Conservation (phyloP, 345 rosid genomes). For the Bretschneidera sinensis region DNA sequence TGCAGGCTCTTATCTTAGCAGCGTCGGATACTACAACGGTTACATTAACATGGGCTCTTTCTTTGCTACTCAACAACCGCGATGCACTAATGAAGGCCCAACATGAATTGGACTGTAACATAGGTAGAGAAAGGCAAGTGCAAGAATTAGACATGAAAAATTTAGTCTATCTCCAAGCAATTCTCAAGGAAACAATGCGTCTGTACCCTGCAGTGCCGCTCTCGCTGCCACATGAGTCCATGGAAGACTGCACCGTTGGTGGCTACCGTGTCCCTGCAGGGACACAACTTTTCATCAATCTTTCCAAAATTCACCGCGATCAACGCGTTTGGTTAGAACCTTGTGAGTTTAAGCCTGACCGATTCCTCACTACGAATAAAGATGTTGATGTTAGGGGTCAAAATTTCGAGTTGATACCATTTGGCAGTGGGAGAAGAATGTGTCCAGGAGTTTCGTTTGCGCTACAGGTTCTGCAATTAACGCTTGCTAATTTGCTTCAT, state of each 20-base stretch:
- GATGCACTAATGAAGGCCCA: constrained; percentile 34
- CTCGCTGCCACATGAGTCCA: constrained; percentile 42
- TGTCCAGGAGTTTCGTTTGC: constrained; percentile 51
- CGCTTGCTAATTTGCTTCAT: constrained; percentile 44
- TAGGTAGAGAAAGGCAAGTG: constrained; percentile 44
- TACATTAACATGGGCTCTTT: constrained; percentile 43
- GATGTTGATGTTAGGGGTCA: constrained; percentile 15
- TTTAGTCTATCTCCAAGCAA: constrained; percentile 48
- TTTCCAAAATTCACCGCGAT: constrained; percentile 59
- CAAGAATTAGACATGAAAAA: constrained; percentile 49
- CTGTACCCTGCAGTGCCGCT: constrained; percentile 49
- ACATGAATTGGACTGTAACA: constrained; percentile 44
- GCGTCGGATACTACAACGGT: constrained; percentile 51
- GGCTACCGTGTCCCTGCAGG: constrained; percentile 43
- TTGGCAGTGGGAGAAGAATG: constrained; percentile 46
- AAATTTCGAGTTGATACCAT: constrained; percentile 40
- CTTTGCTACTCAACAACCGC: constrained; percentile 44
- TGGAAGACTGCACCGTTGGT: constrained; percentile 38
- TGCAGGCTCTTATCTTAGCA: constrained; percentile 38
- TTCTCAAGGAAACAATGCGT: constrained; percentile 54
- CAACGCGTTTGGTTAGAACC: constrained; percentile 43
- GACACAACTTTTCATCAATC: constrained; percentile 41
- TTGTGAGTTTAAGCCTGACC: constrained; percentile 35
- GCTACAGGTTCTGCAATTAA: constrained; percentile 34
- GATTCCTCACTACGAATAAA: constrained; percentile 30